phyloP scores from a whole-genome alignment of 2,329 filamentous ascomycete species.

The Aspergillus sp. region DNA sequence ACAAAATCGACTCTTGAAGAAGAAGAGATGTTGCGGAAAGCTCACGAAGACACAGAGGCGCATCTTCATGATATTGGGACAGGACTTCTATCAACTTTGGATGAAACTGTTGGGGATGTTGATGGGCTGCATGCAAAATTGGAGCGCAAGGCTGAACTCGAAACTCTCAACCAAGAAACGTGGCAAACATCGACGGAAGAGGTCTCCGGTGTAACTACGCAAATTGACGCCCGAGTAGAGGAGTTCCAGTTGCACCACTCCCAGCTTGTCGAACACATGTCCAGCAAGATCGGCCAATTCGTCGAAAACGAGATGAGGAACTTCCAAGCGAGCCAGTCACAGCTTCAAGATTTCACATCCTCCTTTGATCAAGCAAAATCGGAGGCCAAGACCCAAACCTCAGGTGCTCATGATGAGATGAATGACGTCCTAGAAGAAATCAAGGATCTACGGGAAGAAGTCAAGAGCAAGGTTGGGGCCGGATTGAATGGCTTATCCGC shows the following conservation, averaged over 20 bases:
- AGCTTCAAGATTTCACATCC: conserved; percentile 65
- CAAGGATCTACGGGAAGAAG: conserved; percentile 78
- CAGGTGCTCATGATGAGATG: conserved; percentile 71
- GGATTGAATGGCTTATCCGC: conserved; percentile 77
- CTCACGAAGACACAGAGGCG: conserved; percentile 79
- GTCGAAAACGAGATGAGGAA: conserved; percentile 70
- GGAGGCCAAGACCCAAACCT: conserved; percentile 53
- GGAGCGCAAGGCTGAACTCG: conserved; percentile 76
- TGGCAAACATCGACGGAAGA: conserved; percentile 75
- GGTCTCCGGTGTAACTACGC: conserved; percentile 69
- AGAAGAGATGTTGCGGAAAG: conserved; percentile 73
- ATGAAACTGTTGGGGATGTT: conserved; percentile 74
- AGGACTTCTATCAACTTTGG: conserved; percentile 72
- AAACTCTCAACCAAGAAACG: conserved; percentile 68
- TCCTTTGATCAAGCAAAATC: conserved; percentile 64
- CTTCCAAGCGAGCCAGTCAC: conserved; percentile 63
- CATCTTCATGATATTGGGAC: conserved; percentile 69
- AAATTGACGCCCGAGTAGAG: conserved; percentile 71
- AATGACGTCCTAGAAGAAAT: conserved; percentile 90
- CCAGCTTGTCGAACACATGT: conserved; percentile 62
- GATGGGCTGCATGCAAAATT: conserved; percentile 81
- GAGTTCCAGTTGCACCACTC: conserved; percentile 70
- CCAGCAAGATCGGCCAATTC: conserved; percentile 69
- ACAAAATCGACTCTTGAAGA: conserved; percentile 74
- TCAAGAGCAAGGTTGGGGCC: conserved; percentile 80